Evolutionary conservation across 2,329 filamentous ascomycete species (phyloP), one percentile per base, ranked within the genome.

Genomic region (Sporothrix humicola): DNA sequence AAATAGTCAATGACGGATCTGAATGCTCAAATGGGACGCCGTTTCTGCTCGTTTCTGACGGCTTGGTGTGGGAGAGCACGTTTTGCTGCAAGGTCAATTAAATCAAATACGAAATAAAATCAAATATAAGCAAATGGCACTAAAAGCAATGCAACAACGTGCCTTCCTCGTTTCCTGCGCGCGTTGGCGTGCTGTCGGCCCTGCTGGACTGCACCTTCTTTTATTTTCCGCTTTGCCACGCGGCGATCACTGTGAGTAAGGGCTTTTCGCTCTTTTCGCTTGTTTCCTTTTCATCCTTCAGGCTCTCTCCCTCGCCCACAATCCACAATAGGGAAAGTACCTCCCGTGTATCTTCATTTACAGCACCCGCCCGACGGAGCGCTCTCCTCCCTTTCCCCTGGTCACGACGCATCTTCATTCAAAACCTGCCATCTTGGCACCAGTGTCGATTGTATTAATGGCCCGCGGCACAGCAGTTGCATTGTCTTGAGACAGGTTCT

Each of bases 201-300:
- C 15, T 54, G 52, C 17, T 52, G 52, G 12, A 17, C 69, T 54
- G 58, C 42, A 52, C 44, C 20, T 72, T 65, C 20, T 17, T 66
- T 66, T 66, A 44, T 65, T 72, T 56, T 46, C 70, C 48, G 48
- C 58, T 72, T 72, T 66, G 71, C 71, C 71, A 72, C 71, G 71
- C 71, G 71, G 42, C 52, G 50, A 66, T 72, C 70, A 56, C 10
- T 58, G 59, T 66, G 71, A 72, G 71, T 72, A 71, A 71, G 42
- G 58, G 26, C 42, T 26, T 26, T 17, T 7, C 10, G 42, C 23
- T 26, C 23, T 26, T 26, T 26, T 26, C 23, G 23, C 23, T 26
- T 26, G 23, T 26, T 26, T 26, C 23, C 23, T 26, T 31, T 9
- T 12, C 15, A 7, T 13, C 54, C 23, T 20, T 20, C 52, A 37